A percentile compares a stretch with the other conserved stretches of the same genome.
phyloP scores from a whole-genome alignment of 2,329 filamentous ascomycete species.

The Stenocarpella maydis region DNA sequence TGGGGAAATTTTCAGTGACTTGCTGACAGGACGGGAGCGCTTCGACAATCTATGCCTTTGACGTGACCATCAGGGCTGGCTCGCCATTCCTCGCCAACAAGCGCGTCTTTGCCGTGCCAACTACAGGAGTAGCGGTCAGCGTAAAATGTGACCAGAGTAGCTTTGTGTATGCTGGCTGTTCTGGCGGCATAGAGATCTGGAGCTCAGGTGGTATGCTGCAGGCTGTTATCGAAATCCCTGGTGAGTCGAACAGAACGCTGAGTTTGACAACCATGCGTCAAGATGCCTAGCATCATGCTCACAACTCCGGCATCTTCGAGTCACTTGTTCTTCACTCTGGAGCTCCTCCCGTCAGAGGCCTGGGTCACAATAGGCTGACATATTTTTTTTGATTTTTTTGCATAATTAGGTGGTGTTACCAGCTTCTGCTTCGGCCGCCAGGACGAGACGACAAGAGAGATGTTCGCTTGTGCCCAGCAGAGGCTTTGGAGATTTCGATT shows the following conservation, averaged over 20 bases:
- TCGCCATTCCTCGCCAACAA: slow-evolving; percentile 56
- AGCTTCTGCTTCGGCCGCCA: slow-evolving; percentile 54
- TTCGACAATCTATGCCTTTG: slow-evolving; percentile 57
- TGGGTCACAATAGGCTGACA: neutral
- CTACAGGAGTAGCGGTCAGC: slow-evolving; percentile 53
- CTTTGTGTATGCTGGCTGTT: slow-evolving; percentile 57
- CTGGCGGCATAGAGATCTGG: slow-evolving; percentile 60
- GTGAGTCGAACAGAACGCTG: slow-evolving; percentile 38
- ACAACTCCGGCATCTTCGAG: too few species aligned
- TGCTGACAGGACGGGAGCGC: slow-evolving; percentile 38
- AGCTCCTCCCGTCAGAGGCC: too few species aligned
- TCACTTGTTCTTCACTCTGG: too few species aligned
- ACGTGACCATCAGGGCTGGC: slow-evolving; percentile 49
- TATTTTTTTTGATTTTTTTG: too few species aligned
- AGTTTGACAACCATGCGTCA: neutral
- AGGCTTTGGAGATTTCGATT: slow-evolving; percentile 54
- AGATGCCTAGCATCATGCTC: too few species aligned
- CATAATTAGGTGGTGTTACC: slow-evolving; percentile 48
- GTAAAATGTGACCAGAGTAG: slow-evolving; percentile 52
- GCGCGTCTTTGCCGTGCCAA: slow-evolving; percentile 60
- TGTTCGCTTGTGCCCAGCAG: slow-evolving; percentile 58
- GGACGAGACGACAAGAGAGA: slow-evolving; percentile 41
- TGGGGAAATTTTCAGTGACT: neutral
- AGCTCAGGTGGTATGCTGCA: slow-evolving; percentile 52
- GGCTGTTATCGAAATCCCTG: slow-evolving; percentile 50